Evolutionary conservation across 1,139 yeast genomes (phyloP).

Genomic region (Geotrichum histeridarum): DNA sequence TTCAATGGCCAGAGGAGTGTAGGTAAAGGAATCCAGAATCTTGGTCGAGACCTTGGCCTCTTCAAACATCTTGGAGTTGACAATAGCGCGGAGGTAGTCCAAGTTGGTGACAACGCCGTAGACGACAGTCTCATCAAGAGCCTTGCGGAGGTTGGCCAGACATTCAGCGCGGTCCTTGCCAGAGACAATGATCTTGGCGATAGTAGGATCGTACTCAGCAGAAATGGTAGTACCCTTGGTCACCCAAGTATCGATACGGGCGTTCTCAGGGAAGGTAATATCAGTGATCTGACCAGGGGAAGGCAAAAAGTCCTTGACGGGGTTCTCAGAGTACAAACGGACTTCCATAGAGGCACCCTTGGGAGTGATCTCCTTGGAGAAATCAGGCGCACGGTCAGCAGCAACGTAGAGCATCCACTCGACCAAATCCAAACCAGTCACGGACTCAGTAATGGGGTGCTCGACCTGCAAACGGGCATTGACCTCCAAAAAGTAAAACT

Average conservation of each 20-base stretch:
- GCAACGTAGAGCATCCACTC: constrained; percentile 96
- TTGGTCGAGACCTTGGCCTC: constrained; percentile 81
- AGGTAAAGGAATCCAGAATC: constrained; percentile 75
- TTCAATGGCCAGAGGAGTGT: constrained; percentile 79
- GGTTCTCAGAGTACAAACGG: constrained; percentile 92
- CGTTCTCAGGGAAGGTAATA: constrained; percentile 79
- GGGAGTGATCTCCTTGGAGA: constrained; percentile 51
- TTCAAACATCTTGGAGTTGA: constrained; percentile 76
- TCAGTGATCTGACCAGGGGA: constrained; percentile 92
- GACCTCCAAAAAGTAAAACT: constrained; percentile 90
- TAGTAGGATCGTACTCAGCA: constrained; percentile 93
- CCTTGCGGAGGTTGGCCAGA: constrained; percentile 64
- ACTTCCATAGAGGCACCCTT: constrained; percentile 96
- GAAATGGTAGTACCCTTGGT: constrained; percentile 82
- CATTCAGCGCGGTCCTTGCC: constrained; percentile 87
- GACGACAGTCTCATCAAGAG: constrained; percentile 79
- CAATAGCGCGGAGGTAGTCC: constrained; percentile 82
- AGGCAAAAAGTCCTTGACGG: constrained; percentile 89
- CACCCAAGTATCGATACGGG: constrained; percentile 93
- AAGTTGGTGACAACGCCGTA: constrained; percentile 86
- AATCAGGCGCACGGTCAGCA: constrained; percentile 81
- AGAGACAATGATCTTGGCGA: constrained; percentile 92
- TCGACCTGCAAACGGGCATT: constrained; percentile 96
- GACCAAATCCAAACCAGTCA: constrained; percentile 87
- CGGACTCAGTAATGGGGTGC: constrained; percentile 94